Evolutionary conservation across 2,329 filamentous ascomycete genomes (phyloP), one percentile per base, ranked within the genome.

Genomic region (Aspergillus sclerotialis): DNA sequence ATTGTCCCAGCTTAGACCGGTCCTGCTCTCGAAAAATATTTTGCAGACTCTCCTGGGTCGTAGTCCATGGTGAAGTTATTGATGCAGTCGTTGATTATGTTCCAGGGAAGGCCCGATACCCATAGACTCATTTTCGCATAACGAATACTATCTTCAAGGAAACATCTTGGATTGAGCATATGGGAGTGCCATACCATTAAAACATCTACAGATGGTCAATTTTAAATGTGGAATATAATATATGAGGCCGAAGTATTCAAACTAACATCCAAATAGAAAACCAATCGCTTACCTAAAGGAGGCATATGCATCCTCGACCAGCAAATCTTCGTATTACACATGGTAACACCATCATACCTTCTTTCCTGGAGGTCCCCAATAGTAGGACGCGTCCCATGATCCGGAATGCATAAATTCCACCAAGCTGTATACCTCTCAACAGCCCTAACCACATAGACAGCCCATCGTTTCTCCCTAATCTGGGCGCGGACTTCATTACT

Each of bases 151-250:
- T 90, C 84, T 49, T 89, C 82, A 4, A 87, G 71, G 51, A 80
- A 89, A n/a, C 65, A 67, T 26, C 80, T 69, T 0, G 84, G 84
- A 46, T 88, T 89, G 3, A 90, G 73, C 75, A 85, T 81, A 50
- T 85, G 84, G 0, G 82, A 67, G 56, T 90, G 84, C 79, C 81
- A 84, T 0, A 89, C 78, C 80, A 89, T 84, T 13, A 88, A 59
- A 1, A 89, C 75, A 59, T 89, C 84, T 69, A 56, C 24, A 46
- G 48, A 23, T 16, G 46, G 27, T 21, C 26, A 40, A 18, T 19
- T 9, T 15, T 40, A 9, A 21, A 31, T 39, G 7, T 32, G 40
- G 33, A 33, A 19, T 9, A 4, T 12, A 31, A n/a, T n/a, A n/a
- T n/a, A n/a, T n/a, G n/a, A n/a, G n/a, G n/a, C n/a, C n/a, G n/a